Conservation (phyloP, 192 early-diverging fungal species). For the Chytriomyces sp. region DNA sequence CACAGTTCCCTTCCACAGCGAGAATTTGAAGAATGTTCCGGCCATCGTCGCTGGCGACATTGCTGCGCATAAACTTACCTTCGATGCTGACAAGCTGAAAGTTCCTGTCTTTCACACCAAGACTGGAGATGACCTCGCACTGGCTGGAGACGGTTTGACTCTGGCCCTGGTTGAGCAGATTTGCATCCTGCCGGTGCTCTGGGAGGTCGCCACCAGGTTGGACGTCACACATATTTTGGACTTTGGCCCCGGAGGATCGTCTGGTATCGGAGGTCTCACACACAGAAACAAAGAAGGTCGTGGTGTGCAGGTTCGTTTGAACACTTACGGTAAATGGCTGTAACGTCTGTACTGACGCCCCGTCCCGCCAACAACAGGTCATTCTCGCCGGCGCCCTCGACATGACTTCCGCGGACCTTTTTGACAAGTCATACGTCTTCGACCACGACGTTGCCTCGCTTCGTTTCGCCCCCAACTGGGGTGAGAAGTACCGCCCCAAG, state of each 20-base stretch:
- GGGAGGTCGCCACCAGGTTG: constrained; percentile 69
- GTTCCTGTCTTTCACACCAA: constrained; percentile 82
- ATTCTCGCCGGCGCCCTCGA: constrained; percentile 72
- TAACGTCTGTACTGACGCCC: constrained; percentile 27
- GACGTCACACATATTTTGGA: constrained; percentile 87
- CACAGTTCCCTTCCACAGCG: constrained; percentile 87
- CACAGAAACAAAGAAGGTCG: constrained; percentile 86
- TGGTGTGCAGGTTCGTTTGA: constrained; percentile 59
- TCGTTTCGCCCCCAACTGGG: constrained; percentile 84
- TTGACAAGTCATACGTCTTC: constrained; percentile 75
- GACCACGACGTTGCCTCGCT: constrained; percentile 75
- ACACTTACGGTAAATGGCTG: not conserved
- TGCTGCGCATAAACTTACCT: constrained; percentile 59
- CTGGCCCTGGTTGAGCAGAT: constrained; percentile 71
- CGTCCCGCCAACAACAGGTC: constrained; percentile 34
- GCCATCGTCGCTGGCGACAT: constrained; percentile 72
- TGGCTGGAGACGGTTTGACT: constrained; percentile 55
- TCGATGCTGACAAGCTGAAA: constrained; percentile 65
- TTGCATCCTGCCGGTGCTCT: constrained; percentile 70
- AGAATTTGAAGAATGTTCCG: constrained; percentile 71
- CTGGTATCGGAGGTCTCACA: constrained; percentile 82
- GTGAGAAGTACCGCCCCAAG: constrained; percentile 78
- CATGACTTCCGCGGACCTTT: constrained; percentile 60
- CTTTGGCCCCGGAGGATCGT: constrained; percentile 87
- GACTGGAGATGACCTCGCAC: constrained; percentile 74